Percentiles rank a stretch among this genome's conserved stretches.
Evolutionary conservation across 2,329 filamentous ascomycete species (phyloP).

Genomic region (Claviceps pusilla): DNA sequence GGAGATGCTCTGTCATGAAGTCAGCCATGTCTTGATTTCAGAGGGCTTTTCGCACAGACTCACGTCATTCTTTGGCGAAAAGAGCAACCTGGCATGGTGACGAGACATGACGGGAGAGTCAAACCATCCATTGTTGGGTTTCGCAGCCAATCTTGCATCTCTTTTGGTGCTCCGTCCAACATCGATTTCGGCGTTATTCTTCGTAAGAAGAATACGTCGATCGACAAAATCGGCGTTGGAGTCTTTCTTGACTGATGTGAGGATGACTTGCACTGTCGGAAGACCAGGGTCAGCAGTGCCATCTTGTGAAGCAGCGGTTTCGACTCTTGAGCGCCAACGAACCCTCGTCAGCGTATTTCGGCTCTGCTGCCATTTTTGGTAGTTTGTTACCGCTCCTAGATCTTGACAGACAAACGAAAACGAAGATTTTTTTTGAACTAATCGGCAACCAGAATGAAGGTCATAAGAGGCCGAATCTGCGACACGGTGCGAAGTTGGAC

Average conservation of each 20-base stretch:
- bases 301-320: neutral
- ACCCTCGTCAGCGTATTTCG: conserved; percentile 6
- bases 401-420: neutral
- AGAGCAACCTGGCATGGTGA: conserved; percentile 42
- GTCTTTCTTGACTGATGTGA: conserved; percentile 12
- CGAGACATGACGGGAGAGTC: conserved; percentile 60
- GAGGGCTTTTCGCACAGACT: neutral
- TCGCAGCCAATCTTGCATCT: conserved; percentile 18
- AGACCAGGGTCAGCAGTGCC: neutral
- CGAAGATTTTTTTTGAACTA: neutral
- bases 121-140: conserved; percentile 47
- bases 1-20: conserved; percentile 23
- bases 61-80: conserved; percentile 31
- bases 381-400: too few species aligned
- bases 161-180: conserved; percentile 33
- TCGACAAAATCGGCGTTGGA: conserved; percentile 11
- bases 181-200: conserved; percentile 13
- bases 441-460: too few species aligned
- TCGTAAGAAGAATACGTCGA: conserved; percentile 19
- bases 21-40: conserved; percentile 7
- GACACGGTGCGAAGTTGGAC: neutral
- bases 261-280: conserved; percentile 16
- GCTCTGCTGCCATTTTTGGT: conserved; percentile 1
- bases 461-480: neutral
- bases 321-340: neutral